phyloP scores from a whole-genome alignment of 371 early-diverging fungal species.

The Mortierella polycephala region DNA sequence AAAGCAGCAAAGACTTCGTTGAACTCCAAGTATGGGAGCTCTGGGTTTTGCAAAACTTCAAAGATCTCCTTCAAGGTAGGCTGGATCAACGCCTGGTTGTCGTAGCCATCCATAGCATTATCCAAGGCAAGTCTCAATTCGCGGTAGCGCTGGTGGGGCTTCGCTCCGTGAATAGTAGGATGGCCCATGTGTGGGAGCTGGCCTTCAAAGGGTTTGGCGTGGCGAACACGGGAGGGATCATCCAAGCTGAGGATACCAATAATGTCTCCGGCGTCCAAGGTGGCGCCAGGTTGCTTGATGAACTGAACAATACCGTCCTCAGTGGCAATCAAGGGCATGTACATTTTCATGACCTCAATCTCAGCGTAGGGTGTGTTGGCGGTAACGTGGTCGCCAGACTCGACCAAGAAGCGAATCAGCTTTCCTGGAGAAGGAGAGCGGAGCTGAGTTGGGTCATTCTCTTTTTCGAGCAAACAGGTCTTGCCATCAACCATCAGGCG shows the following conservation, averaged over 20 bases:
- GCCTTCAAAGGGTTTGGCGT: conserved; percentile 90
- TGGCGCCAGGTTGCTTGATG: conserved; percentile 90
- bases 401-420: conserved; percentile 91
- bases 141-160: conserved; percentile 85
- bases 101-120: conserved; percentile 90
- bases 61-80: conserved; percentile 78
- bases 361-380: conserved; percentile 96
- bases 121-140: conserved; percentile 72
- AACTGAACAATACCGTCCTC: conserved; percentile 93
- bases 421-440: conserved; percentile 98
- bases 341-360: conserved; percentile 99
- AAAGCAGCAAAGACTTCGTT: conserved; percentile 84
- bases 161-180: conserved; percentile 80
- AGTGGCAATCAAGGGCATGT: conserved; percentile 93
- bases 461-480: conserved; percentile 93
- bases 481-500: conserved; percentile 92
- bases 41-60: conserved; percentile 78
- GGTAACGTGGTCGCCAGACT: conserved; percentile 91
- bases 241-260: conserved; percentile 92
- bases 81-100: conserved; percentile 76
- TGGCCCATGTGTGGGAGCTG: conserved; percentile 83
- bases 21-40: conserved; percentile 90
- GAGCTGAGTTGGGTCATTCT: conserved; percentile 95
- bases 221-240: conserved; percentile 92
- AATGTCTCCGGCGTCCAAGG: conserved; percentile 91